Evolutionary conservation across 192 early-diverging fungal genomes (phyloP).

Genomic region (Podila epicladia): DNA sequence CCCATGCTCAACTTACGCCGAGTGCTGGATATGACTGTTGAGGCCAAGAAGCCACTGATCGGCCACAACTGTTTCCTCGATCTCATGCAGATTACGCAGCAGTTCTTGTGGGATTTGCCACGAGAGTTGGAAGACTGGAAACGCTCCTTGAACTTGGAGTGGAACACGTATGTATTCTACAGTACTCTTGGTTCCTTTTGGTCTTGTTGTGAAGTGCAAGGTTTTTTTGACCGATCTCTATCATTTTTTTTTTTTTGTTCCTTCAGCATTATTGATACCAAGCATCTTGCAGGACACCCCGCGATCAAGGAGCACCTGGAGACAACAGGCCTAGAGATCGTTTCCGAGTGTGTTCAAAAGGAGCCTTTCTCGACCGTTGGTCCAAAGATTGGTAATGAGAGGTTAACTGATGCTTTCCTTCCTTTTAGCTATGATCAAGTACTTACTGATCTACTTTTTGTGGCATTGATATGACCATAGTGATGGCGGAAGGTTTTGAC

Average conservation of each 20-base stretch:
- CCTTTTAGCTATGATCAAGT: too few relatives aligned
- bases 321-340: conserved; percentile 53
- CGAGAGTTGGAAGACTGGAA: conserved; percentile 77
- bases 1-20: conserved; percentile 69
- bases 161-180: conserved; percentile 61
- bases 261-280: conserved; percentile 81
- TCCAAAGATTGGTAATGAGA: conserved; percentile 63
- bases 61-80: conserved; percentile 94
- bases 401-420: neutral
- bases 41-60: conserved; percentile 78
- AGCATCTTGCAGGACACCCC: conserved; percentile 69
- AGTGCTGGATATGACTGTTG: conserved; percentile 81
- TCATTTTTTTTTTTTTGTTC: neutral
- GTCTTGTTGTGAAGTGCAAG: neutral
- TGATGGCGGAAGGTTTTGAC: conserved; percentile 60
- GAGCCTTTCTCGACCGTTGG: conserved; percentile 51
- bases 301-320: conserved; percentile 35
- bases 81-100: conserved; percentile 79
- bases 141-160: conserved; percentile 59
- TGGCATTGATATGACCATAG: conserved; percentile 19
- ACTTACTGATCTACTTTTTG: neutral
- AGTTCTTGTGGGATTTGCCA: conserved; percentile 81
- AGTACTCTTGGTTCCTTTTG: neutral
- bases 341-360: conserved; percentile 48
- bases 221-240: neutral